Evolutionary conservation across 805 yeast species (phyloP), one percentile per base, ranked within the genome.

Genomic region (Wickerhamiella parazyma): DNA sequence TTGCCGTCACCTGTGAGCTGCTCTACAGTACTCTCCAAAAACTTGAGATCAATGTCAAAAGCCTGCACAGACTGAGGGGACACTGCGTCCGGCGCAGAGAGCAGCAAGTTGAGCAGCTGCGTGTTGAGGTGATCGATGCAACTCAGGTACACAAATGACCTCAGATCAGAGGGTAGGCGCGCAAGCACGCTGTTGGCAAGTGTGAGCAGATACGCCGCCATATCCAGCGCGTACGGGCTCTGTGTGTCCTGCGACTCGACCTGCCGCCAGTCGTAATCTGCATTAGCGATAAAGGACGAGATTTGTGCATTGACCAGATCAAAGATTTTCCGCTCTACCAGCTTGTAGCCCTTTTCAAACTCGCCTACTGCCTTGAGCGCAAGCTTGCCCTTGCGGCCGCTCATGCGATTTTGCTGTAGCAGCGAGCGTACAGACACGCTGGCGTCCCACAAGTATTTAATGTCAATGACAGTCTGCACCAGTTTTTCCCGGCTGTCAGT

Each of bases 401-500:
- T 54, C 5, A 56, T 48, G 10, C 68, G 59, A 28, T 60, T 56
- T 14, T 56, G 59, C 17, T 67, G 64, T 53, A 73, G 59, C 41
- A 60, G 50, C 22, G 52, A 52, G 45, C 71, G 70, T 39, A 89
- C 68, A 57, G 80, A 86, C 42, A 68, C 67, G 8, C 87, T 72
- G 45, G 94, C 84, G 52, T 70, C 75, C 34, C 82, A 70, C 59
- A 87, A 89, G 58, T 82, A 84, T 57, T 89, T 95, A 54, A 89
- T 65, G 58, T 91, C 86, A 46, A 91, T 80, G 51, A 83, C 69
- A 51, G 84, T 83, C 64, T 91, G 97, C 0, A 95, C 80, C 21
- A 85, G 72, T 51, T 85, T 87, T 60, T 89, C 97, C 56, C 94
- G 82, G 49, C 86, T 81, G 10, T 79, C 73, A 2, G 86, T 71